phyloP scores from a whole-genome alignment of 805 yeast species.

The Candida manassasensis region DNA sequence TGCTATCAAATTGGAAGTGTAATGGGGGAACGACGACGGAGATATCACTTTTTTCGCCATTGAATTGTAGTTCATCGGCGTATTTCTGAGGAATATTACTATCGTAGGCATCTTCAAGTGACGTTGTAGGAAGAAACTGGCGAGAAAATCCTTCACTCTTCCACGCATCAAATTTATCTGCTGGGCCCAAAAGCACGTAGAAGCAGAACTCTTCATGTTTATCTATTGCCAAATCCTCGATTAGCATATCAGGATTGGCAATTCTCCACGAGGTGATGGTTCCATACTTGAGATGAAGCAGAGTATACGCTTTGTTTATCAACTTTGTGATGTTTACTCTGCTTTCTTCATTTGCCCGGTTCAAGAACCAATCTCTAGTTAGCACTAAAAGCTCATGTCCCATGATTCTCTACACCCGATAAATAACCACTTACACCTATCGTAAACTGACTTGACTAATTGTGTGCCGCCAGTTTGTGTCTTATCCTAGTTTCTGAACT shows the following conservation, averaged over 20 bases:
- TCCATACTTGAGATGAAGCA: constrained; percentile 40
- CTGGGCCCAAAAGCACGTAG: constrained; percentile 25
- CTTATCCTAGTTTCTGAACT: no score
- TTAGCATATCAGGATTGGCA: constrained; percentile 16
- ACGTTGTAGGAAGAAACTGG: constrained; percentile 20
- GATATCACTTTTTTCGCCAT: not conserved
- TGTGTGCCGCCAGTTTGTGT: no score
- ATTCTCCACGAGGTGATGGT: constrained; percentile 41
- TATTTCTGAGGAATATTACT: constrained; percentile 1
- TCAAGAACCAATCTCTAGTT: constrained; percentile 19
- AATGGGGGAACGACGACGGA: not conserved
- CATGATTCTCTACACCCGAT: constrained; percentile 13
- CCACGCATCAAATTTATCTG: constrained; percentile 16
- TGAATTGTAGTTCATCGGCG: not conserved
- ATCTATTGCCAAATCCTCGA: constrained; percentile 23
- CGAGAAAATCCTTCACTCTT: constrained; percentile 17
- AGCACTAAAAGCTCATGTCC: constrained; percentile 19
- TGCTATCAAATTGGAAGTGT: constrained; percentile 9
- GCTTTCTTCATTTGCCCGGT: constrained; percentile 2
- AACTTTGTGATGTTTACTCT: constrained; percentile 12
- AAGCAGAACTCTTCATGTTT: constrained; percentile 13
- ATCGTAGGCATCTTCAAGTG: constrained; percentile 15
- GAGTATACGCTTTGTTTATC: constrained; percentile 50
- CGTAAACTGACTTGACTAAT: no score
- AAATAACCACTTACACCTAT: no score